Percentiles rank a stretch among this genome's conserved stretches.
Evolutionary conservation across 768 basidiomycete species (phyloP).

Genomic region (Crepidotus variabilis): DNA sequence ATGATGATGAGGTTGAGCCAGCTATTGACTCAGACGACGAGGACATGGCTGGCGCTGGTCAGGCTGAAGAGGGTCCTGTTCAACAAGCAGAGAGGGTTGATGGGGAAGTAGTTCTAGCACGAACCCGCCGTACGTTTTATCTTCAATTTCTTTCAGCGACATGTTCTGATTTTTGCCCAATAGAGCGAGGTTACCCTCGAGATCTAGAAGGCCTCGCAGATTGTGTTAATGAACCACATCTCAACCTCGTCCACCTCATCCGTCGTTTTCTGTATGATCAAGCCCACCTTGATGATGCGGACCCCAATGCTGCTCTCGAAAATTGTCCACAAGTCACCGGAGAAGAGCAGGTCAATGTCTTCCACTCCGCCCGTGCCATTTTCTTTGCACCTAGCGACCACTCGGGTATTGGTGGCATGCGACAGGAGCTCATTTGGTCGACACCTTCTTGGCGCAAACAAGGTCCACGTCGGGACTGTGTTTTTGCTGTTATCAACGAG

Average conservation of each 20-base stretch:
- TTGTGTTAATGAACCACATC: constrained; percentile 10
- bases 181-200: constrained; percentile 9
- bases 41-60: not conserved
- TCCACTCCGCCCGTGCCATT: constrained; percentile 20
- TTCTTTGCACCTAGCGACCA: constrained; percentile 25
- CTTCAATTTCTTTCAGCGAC: not conserved
- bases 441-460: constrained; percentile 17
- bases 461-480: constrained; percentile 19
- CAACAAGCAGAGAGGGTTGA: not conserved
- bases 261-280: constrained; percentile 13
- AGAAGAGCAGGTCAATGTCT: constrained; percentile 15
- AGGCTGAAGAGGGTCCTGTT: not conserved
- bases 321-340: constrained; percentile 10
- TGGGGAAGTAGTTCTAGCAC: not conserved
- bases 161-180: not conserved
- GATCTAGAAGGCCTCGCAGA: constrained; percentile 8
- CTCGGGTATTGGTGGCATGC: constrained; percentile 23
- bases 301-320: constrained; percentile 4
- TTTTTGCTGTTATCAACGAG: constrained; percentile 16
- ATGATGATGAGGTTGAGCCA: not conserved
- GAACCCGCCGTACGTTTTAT: not conserved
- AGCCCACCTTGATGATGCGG: constrained; percentile 4
- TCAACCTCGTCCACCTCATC: constrained; percentile 9
- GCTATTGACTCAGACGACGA: not conserved
- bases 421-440: constrained; percentile 22